These are phyloP conservation scores for Ophiobolus disseminans DNA, from an alignment of 2,329 filamentous ascomycete genomes.

Conservation along the genomic window DNA sequence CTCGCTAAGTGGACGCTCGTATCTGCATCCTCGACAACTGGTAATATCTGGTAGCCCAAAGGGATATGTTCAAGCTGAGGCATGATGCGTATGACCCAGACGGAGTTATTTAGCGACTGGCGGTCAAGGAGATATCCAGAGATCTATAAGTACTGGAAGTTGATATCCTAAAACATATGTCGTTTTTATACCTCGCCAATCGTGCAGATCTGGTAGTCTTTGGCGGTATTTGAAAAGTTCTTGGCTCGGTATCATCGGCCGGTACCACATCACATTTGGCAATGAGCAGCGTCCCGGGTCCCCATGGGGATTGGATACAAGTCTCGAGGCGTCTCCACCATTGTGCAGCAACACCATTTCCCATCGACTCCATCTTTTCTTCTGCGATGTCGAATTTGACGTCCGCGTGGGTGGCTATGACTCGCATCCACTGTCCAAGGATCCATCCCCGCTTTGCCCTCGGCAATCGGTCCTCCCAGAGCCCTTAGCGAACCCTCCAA, in stretches of 20 bases:
- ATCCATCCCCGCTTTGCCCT: too few relatives aligned
- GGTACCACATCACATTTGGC: conserved; percentile 17
- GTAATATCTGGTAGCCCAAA: conserved; percentile 38
- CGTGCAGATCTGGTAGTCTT: too few relatives aligned
- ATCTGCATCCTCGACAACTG: conserved; percentile 23
- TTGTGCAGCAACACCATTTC: conserved; percentile 8
- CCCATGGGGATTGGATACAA: conserved; percentile 34
- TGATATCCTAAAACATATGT: too few relatives aligned
- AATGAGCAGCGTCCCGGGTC: conserved; percentile 29
- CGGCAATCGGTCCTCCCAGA: neutral
- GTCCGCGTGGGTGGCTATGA: too few relatives aligned
- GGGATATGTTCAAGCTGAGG: conserved; percentile 58
- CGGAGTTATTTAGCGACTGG: neutral
- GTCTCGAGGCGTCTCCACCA: conserved; percentile 15
- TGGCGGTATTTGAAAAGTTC: too few relatives aligned
- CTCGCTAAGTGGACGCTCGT: conserved; percentile 53
- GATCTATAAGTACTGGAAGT: neutral
- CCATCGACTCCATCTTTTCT: too few relatives aligned
- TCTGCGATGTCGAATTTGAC: too few relatives aligned
- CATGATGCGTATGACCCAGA: conserved; percentile 45
- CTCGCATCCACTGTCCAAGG: too few relatives aligned
- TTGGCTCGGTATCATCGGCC: neutral
- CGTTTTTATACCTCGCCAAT: too few relatives aligned
- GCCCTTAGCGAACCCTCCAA: neutral
- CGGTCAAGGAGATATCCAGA: too few relatives aligned